Base-by-base conservation (phyloP, 106 monocot genomes). In the Dactylorhiza incarnata region DNA sequence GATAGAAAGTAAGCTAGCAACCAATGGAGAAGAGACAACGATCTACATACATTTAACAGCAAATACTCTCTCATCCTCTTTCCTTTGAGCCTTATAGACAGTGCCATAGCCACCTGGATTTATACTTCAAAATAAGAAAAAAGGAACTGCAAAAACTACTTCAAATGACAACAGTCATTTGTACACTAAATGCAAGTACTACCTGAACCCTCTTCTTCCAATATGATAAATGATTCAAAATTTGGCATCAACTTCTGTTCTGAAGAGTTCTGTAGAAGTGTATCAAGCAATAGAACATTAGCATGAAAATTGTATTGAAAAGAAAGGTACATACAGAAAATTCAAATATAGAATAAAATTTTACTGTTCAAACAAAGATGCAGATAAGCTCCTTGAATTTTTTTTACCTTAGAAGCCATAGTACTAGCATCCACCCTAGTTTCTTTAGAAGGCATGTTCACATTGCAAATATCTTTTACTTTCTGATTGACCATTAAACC, bases 201-300 rank as follows among this genome's bases (percentile, higher is more conserved):
- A 94, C 94, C 97, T 86, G 97, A 94, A 51, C 97, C 97, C 84
- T 97, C 97, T 78, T 97, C 97, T 76, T 97, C 94, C 80, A 88
- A 91, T 78, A 94, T 79, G 55, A 80, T 72, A 82, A 97, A 97
- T 48, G 84, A 77, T 76, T 94, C 82, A 75, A 97, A 91, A n/a
- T 83, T 73, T 50, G 97, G 97, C 26, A 88, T 37, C 63, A 73
- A 83, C 67, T 85, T 94, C n/a, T 89, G 66, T 14, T 86, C 81
- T 7, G 58, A 67, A 49, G 74, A 50, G 19, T 53, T 78, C 94
- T 93, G 89, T 45, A 89, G 75, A 81, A 47, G 19, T 67, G 25
- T 26, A 26, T 26, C 65, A 65, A 65, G 17, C 24, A 26, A 20
- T 59, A 59, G 22, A 65, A 65, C 29, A 29, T 29, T 4, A 65